Base-by-base conservation (phyloP, 768 basidiomycete species). In the Naganishia kalamii region DNA sequence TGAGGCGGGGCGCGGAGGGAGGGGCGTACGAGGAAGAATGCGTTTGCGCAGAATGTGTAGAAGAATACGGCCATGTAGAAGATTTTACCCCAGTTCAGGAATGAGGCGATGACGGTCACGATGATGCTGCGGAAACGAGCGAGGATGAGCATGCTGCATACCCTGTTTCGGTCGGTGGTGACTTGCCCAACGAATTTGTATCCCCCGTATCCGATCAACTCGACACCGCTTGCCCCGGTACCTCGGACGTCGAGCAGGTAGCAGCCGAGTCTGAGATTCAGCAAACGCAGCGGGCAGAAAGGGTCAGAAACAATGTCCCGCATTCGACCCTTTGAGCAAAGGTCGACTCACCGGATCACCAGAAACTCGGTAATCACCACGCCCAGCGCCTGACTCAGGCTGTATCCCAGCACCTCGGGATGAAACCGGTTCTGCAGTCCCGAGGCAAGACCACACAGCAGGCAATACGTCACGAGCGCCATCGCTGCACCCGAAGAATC, bases 121-220 rank as follows among this genome's bases (percentile, higher is more conserved):
- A 96, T 93, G 43, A 97, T 90, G 1, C 92, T 93, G 67, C 23
- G 21, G 27, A 21, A n/a, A n/a, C 43, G 27, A 27, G 19, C 8
- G 21, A n/a, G n/a, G 46, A 17, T 33, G 33, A 27, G 6, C 27
- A 47, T 41, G 41, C 40, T 30, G 13, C 23, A n/a, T 23, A n/a
- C n/a, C n/a, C n/a, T n/a, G n/a, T n/a, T n/a, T n/a, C n/a, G n/a
- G 44, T 50, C 37, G 21, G 37, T 30, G 43, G 27, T 0, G 2
- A 80, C 86, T 30, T 69, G 92, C 91, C 91, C 94, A 30, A 97
- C 90, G 71, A 99, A 98, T 75, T 99, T 98, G 80, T 98, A 98
- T 0, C 96, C 94, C 4, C 88, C 89, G 74, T 97, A 98, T 0
- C 93, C 89, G 32, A 96, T 79, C 51, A 98, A 79, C 73, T 84